Conservation (phyloP, 2,329 filamentous ascomycete genomes). For the Colletotrichum karsti region DNA sequence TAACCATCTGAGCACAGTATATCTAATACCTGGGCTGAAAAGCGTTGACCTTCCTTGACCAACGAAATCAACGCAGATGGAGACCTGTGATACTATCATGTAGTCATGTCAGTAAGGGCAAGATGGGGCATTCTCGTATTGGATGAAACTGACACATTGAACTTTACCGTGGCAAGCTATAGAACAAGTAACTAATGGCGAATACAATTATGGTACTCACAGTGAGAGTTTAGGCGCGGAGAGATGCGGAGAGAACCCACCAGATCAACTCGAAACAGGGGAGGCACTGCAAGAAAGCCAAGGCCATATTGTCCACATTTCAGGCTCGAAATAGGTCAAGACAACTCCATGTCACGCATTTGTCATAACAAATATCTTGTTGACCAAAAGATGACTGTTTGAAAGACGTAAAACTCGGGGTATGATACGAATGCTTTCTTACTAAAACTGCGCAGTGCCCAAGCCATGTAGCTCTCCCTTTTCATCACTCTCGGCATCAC, state of each 20-base stretch:
- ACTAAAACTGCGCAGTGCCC: too few species aligned
- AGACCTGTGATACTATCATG: background rate
- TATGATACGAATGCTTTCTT: too few species aligned
- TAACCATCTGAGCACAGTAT: background rate
- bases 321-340: background rate
- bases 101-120: background rate
- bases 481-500: too few species aligned
- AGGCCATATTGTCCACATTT: background rate
- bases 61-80: background rate
- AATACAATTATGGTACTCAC: too few species aligned
- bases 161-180: too few species aligned
- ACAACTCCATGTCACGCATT: background rate
- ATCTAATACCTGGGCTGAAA: background rate
- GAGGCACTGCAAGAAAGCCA: background rate
- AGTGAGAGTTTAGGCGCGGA: too few species aligned
- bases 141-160: too few species aligned
- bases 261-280: background rate
- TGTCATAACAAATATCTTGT: background rate
- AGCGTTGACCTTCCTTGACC: background rate
- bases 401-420: too few species aligned
- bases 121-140: too few species aligned
- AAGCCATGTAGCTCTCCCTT: too few species aligned
- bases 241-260: background rate
- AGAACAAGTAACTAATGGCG: too few species aligned
- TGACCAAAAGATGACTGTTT: too few species aligned